Conservation (phyloP, 495 filamentous ascomycete species). For the Neurospora sublineolata region DNA sequence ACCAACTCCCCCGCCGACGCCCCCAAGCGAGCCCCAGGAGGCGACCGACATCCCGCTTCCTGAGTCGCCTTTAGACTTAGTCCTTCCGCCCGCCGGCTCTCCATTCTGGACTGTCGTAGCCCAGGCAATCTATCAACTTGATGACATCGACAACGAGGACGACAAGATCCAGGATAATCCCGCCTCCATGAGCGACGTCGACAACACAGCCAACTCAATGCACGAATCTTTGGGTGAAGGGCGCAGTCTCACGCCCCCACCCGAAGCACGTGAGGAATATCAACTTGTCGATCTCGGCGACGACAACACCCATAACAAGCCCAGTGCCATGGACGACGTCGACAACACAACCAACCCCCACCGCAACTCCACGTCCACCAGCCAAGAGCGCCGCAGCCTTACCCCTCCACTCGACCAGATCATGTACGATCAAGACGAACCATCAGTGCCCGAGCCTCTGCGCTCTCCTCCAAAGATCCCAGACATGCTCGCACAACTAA, state of each 20-base stretch:
- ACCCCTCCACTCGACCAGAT: background rate
- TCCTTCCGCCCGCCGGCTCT: background rate
- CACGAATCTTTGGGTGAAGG: background rate
- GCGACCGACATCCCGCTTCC: background rate
- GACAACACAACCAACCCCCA: background rate
- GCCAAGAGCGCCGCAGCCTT: background rate
- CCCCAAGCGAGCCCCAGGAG: background rate
- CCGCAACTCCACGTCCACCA: background rate
- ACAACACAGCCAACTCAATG: background rate
- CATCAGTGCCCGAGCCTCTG: background rate
- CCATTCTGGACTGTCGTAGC: background rate
- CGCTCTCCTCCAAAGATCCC: background rate
- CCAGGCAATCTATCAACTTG: background rate
- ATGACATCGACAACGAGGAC: background rate
- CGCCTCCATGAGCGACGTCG: background rate
- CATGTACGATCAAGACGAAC: background rate
- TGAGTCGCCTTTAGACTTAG: background rate
- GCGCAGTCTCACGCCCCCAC: background rate
- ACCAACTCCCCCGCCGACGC: background rate
- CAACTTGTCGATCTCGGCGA: background rate
- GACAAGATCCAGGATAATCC: background rate
- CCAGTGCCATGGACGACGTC: fast-evolving
- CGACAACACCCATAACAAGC: background rate
- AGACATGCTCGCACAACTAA: background rate
- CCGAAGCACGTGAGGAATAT: background rate